Percentiles rank a stretch among this genome's conserved stretches.
These are phyloP conservation scores for Bolboschoenus planiculmis DNA, from an alignment of 176 grass and related monocot genomes.

Conservation along the genomic window DNA sequence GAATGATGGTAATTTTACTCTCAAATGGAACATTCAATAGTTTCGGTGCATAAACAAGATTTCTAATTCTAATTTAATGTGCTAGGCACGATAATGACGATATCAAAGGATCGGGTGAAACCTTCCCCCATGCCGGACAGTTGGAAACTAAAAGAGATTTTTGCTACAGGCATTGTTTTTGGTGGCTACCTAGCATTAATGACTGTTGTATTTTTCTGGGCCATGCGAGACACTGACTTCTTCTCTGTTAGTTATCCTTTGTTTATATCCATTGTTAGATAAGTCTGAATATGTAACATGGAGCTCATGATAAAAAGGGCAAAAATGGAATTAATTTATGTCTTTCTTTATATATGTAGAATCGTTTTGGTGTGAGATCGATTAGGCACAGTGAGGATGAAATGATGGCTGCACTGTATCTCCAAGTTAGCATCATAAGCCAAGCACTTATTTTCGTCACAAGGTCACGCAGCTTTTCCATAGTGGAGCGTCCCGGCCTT, in stretches of 20 bases:
- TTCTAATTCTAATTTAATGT: not conserved
- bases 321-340: not conserved
- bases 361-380: slow-evolving; percentile 53
- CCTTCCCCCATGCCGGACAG: slow-evolving; percentile 88
- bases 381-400: slow-evolving; percentile 35
- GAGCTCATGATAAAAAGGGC: not conserved
- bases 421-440: slow-evolving; percentile 96
- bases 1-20: slow-evolving; percentile 65
- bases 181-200: slow-evolving; percentile 77
- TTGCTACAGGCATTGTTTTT: slow-evolving; percentile 78
- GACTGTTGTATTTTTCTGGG: slow-evolving; percentile 96
- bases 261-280: not conserved
- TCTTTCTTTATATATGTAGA: slow-evolving; percentile 25
- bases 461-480: slow-evolving; percentile 56
- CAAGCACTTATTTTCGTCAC: slow-evolving; percentile 99
- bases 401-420: slow-evolving; percentile 91
- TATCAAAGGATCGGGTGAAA: slow-evolving; percentile 91
- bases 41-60: not conserved
- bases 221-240: slow-evolving; percentile 78
- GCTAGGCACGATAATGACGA: slow-evolving; percentile 95
- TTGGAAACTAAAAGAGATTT: slow-evolving; percentile 95
- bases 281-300: not conserved
- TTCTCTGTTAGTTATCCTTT: slow-evolving; percentile 43
- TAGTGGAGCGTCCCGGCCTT: slow-evolving; percentile 58
- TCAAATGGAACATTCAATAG: not conserved